phyloP scores from a whole-genome alignment of 148 eudicot species.

The Linanthus parryae region DNA sequence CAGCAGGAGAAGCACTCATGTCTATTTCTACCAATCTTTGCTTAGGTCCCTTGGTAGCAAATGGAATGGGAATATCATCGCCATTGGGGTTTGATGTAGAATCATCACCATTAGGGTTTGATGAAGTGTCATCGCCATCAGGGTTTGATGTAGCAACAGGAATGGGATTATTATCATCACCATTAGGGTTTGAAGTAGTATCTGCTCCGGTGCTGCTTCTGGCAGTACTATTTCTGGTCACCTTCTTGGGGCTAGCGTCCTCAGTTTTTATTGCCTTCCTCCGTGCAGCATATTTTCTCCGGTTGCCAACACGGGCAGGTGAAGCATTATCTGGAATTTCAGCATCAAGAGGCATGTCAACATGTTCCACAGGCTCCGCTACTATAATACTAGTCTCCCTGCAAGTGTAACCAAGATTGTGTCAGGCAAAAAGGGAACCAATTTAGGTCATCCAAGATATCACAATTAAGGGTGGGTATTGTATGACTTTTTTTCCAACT shows the following conservation, averaged over 20 bases:
- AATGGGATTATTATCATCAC: not conserved
- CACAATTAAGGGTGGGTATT: no score
- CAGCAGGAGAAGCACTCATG: conserved; percentile 35
- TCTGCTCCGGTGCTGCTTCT: not conserved
- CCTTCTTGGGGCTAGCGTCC: not conserved
- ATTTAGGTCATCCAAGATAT: no score
- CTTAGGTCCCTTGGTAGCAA: conserved; percentile 6
- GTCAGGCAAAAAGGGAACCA: conserved; percentile 1
- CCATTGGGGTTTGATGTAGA: conserved; percentile 16
- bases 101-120: conserved; percentile 14
- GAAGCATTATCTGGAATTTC: conserved; percentile 7
- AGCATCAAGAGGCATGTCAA: conserved; percentile 4
- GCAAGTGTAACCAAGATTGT: conserved; percentile 9
- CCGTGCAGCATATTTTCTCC: not conserved
- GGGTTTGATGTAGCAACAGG: not conserved
- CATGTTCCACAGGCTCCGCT: conserved; percentile 32
- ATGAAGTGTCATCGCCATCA: conserved; percentile 8
- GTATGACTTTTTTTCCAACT: no score
- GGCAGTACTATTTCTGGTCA: not conserved
- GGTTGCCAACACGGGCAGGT: not conserved
- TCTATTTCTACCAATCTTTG: conserved; percentile 18
- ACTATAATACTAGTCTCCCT: conserved; percentile 28
- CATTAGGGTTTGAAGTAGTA: not conserved
- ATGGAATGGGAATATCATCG: conserved; percentile 12
- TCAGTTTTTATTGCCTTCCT: no score